A percentile compares a stretch with the other conserved stretches of the same genome.
phyloP scores from a whole-genome alignment of 805 yeast species.

The Kregervanrija delftensis region DNA sequence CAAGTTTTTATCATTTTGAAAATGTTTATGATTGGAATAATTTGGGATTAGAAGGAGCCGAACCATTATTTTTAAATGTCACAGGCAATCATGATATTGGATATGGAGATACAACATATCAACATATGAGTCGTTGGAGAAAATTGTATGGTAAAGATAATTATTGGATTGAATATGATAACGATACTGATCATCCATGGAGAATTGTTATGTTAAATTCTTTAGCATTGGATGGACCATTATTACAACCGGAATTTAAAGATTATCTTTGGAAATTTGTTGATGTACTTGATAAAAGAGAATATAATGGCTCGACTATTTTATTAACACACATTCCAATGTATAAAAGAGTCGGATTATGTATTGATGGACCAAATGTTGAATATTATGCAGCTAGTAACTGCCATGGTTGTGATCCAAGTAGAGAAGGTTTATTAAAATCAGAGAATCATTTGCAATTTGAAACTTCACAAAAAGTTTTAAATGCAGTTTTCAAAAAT shows the following conservation, averaged over 20 bases:
- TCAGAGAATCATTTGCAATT: conserved; percentile 80
- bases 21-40: conserved; percentile 64
- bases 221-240: conserved; percentile 84
- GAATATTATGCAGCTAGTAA: conserved; percentile 49
- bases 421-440: conserved; percentile 62
- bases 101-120: conserved; percentile 92
- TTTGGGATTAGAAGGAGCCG: conserved; percentile 29
- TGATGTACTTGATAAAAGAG: conserved; percentile 44
- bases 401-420: conserved; percentile 46
- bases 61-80: conserved; percentile 71
- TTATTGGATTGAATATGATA: conserved; percentile 66
- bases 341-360: conserved; percentile 72
- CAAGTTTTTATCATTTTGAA: conserved; percentile 39
- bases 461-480: conserved; percentile 58
- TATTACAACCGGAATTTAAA: conserved; percentile 64
- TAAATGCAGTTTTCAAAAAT: conserved; percentile 65
- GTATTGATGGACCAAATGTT: conserved; percentile 80
- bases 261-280: conserved; percentile 70
- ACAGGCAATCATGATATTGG: conserved; percentile 97
- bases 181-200: conserved; percentile 65
- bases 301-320: conserved; percentile 73
- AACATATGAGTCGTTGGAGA: conserved; percentile 76
- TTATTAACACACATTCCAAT: conserved; percentile 87
- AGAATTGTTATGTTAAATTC: conserved; percentile 85
- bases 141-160: conserved; percentile 78